Base-by-base conservation (phyloP, 306 rosid species). In the Neltuma alba region DNA sequence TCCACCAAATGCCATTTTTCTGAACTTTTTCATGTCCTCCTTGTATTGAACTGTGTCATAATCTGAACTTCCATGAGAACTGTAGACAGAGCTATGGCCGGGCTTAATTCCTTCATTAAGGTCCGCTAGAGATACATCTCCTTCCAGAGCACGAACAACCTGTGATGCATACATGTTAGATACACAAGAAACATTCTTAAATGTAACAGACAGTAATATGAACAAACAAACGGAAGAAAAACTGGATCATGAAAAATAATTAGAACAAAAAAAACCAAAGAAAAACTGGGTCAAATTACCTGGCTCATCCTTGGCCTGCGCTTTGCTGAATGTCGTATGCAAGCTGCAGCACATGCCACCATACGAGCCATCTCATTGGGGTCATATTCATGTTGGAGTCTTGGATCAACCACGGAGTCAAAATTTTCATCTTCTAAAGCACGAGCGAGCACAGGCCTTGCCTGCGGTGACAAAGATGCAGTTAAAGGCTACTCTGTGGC, bases 241-340 rank as follows among this genome's bases (percentile, higher is more conserved):
- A 10, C 15, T 65, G 18, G 40, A 80, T 89, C 54, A 55, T n/a
- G 21, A 64, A 27, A 61, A 42, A 14, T 3, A 50, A 20, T n/a
- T n/a, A n/a, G n/a, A n/a, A n/a, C n/a, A 23, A 60, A 28, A 34
- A 72, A 40, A 54, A 13, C 36, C 1, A 79, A 15, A 28, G 21
- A 50, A 38, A 48, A 16, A 10, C 15, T 65, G 18, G 40, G 82
- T 89, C 54, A 55, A 9, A 72, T 74, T 82, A 91, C 96, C 92
- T 91, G 96, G 77, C 93, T 91, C 93, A 89, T 89, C 75, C 84
- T 75, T 55, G 97, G 94, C 27, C 97, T 89, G 70, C 92, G 92
- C 68, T 85, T 72, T 23, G 91, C 94, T n/a, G 92, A 89, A 82
- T 89, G 92, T n/a, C 97, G 92, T 45, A 89, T 91, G 55, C 89